Conservation (phyloP, 495 filamentous ascomycete species). For the Daldinia bambusicola region DNA sequence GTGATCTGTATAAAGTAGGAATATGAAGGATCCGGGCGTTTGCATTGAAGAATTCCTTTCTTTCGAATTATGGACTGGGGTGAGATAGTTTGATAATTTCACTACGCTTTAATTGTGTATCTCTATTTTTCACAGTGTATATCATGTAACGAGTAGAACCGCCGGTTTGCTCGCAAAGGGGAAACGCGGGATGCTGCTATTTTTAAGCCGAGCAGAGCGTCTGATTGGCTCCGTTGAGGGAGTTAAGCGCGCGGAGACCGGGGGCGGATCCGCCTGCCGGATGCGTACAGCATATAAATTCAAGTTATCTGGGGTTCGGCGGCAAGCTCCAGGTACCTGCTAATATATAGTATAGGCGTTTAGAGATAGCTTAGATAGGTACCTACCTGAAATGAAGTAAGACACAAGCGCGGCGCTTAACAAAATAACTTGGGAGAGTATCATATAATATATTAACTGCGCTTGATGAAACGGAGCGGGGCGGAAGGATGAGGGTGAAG, state of each 20-base stretch:
- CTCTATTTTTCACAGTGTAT: not conserved
- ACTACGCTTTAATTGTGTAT: too few relatives aligned
- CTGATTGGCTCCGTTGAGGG: not conserved
- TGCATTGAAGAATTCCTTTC: not conserved
- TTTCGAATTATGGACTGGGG: not conserved
- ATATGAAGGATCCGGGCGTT: not conserved
- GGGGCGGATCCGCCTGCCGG: too few relatives aligned
- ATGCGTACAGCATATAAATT: not conserved
- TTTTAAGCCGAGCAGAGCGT: not conserved
- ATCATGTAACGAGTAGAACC: not conserved
- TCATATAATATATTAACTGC: slow-evolving; percentile 7
- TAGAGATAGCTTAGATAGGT: not conserved
- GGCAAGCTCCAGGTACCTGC: not conserved
- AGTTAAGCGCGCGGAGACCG: not conserved
- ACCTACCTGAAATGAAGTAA: not conserved
- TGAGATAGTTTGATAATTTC: not conserved
- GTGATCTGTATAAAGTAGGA: too few relatives aligned
- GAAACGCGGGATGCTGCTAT: not conserved
- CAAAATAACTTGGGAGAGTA: not conserved
- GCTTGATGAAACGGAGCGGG: slow-evolving; percentile 42
- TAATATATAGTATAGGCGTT: not conserved
- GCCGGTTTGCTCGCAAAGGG: not conserved
- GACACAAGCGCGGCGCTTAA: not conserved
- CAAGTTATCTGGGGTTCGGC: slow-evolving; percentile 1
- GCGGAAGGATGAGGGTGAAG: not conserved